phyloP scores from a whole-genome alignment of 2,329 filamentous ascomycete genomes.

The Pseudopithomyces maydicus region DNA sequence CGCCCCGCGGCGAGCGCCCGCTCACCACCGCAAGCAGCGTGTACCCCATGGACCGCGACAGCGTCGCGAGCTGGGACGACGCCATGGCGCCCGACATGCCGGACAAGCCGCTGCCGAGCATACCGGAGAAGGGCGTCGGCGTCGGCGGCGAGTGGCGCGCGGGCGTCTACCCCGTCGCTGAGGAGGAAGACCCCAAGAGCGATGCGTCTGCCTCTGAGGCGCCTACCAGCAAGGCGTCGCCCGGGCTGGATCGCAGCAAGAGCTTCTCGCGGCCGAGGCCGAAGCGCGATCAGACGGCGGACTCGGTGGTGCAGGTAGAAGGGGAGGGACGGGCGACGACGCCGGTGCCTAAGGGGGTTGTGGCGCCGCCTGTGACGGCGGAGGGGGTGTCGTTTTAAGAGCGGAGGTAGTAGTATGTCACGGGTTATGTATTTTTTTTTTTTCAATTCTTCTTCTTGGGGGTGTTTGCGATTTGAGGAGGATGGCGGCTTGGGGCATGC shows the following conservation, averaged over 20 bases:
- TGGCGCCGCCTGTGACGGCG: constrained; percentile 3
- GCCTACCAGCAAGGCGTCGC: too few species aligned
- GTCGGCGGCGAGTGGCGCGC: not conserved
- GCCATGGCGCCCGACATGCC: constrained; percentile 4
- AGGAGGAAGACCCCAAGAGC: constrained; percentile 21
- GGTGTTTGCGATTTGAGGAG: not conserved
- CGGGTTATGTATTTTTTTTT: not conserved
- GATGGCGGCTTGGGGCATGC: too few species aligned
- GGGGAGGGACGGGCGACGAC: not conserved
- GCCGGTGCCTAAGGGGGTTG: not conserved
- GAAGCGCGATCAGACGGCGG: constrained; percentile 5
- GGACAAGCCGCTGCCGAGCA: constrained; percentile 7
- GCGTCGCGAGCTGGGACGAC: constrained; percentile 9
- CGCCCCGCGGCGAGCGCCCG: constrained; percentile 1
- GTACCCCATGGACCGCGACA: constrained; percentile 1
- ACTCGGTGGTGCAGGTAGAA: constrained; percentile 2
- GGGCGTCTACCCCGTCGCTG: not conserved
- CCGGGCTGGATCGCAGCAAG: constrained; percentile 3
- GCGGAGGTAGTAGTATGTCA: too few species aligned
- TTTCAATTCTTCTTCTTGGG: not conserved
- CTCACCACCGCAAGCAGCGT: constrained; percentile 9
- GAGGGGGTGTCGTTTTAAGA: constrained; percentile 6
- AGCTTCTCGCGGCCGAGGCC: constrained; percentile 8
- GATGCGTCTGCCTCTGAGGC: not conserved
- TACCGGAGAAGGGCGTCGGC: not conserved